Conservation (phyloP, 495 filamentous ascomycete genomes). For the Eremomyces bilateralis region DNA sequence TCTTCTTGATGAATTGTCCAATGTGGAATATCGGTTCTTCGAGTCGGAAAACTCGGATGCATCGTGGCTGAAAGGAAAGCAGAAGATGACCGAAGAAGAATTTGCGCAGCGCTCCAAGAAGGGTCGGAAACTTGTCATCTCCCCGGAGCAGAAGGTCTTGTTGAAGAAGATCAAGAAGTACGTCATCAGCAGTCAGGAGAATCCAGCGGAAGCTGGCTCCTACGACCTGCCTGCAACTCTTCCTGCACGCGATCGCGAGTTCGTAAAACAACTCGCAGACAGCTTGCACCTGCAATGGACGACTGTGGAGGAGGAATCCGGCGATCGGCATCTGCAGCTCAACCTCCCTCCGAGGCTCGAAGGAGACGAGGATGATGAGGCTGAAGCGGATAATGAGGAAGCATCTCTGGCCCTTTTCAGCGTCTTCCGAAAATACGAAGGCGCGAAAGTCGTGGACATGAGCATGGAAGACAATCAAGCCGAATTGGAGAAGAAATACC, state of each 20-base stretch:
- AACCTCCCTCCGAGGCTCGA: slow-evolving; percentile 35
- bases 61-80: slow-evolving; percentile 78
- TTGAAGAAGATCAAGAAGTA: slow-evolving; percentile 68
- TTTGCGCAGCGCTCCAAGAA: slow-evolving; percentile 36
- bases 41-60: slow-evolving; percentile 75
- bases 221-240: slow-evolving; percentile 56
- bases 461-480: slow-evolving; percentile 55
- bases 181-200: slow-evolving; percentile 38
- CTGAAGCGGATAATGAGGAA: slow-evolving; percentile 53
- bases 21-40: slow-evolving; percentile 79
- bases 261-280: slow-evolving; percentile 72
- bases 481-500: slow-evolving; percentile 60
- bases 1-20: slow-evolving; percentile 60
- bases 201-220: slow-evolving; percentile 17
- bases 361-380: slow-evolving; percentile 15
- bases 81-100: slow-evolving; percentile 36
- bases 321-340: slow-evolving; percentile 58
- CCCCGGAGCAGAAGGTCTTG: slow-evolving; percentile 57
- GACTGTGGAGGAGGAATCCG: slow-evolving; percentile 55
- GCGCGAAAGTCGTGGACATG: slow-evolving; percentile 63
- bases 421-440: slow-evolving; percentile 74
- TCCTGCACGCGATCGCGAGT: slow-evolving; percentile 72
- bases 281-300: slow-evolving; percentile 64
- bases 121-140: slow-evolving; percentile 47
- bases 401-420: slow-evolving; percentile 59